These are phyloP conservation scores for Trametes coccinea DNA, from an alignment of 768 basidiomycete species.

Conservation along the genomic window DNA sequence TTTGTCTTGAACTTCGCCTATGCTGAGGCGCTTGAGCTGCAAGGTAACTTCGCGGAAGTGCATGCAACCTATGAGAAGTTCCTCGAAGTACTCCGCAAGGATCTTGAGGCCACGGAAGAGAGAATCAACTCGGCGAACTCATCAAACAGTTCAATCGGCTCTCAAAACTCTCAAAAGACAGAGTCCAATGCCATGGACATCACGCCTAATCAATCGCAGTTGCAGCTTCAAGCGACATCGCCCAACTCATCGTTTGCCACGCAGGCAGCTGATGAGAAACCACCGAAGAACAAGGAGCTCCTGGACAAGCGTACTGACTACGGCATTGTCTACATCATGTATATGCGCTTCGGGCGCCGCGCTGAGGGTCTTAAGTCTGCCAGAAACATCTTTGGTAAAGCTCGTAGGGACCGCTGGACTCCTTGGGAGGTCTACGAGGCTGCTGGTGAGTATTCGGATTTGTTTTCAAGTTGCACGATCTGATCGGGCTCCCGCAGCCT, in stretches of 20 bases:
- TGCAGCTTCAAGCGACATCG: constrained; percentile 12
- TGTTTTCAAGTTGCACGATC: not conserved
- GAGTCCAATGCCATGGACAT: constrained; percentile 15
- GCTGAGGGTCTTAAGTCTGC: constrained; percentile 85
- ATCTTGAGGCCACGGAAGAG: constrained; percentile 63
- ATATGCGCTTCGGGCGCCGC: constrained; percentile 89
- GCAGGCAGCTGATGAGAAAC: constrained; percentile 54
- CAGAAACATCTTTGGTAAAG: constrained; percentile 76
- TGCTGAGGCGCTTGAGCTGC: constrained; percentile 68
- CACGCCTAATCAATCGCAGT: not conserved
- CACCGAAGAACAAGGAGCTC: constrained; percentile 54
- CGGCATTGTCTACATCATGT: constrained; percentile 81
- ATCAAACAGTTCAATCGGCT: constrained; percentile 33
- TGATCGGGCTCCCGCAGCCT: constrained; percentile 47
- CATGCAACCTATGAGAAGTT: constrained; percentile 75
- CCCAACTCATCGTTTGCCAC: constrained; percentile 46
- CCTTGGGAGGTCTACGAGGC: constrained; percentile 96
- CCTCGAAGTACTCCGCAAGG: constrained; percentile 59
- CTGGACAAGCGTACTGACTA: constrained; percentile 66
- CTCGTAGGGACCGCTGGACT: constrained; percentile 71
- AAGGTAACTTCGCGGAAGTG: constrained; percentile 65
- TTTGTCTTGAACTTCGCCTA: constrained; percentile 91
- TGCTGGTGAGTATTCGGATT: constrained; percentile 57
- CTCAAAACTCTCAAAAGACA: constrained; percentile 1
- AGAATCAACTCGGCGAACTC: constrained; percentile 40